phyloP scores from a whole-genome alignment of 2,329 filamentous ascomycete genomes.

The Pseudogymnoascus sp. region DNA sequence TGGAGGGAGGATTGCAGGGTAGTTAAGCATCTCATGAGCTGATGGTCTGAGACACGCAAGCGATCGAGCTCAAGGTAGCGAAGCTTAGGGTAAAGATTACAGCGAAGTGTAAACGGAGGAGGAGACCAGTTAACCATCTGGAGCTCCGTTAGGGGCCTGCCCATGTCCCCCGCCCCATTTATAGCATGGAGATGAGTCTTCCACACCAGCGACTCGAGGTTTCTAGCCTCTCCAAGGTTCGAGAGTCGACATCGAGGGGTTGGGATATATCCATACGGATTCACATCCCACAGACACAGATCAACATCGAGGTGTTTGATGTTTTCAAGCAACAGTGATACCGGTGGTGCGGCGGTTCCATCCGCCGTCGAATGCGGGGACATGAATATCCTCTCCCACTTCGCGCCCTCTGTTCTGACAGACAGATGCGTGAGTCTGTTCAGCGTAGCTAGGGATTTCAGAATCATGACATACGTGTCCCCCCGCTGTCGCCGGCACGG shows the following conservation, averaged over 20 bases:
- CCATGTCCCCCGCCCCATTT: not conserved
- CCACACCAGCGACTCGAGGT: not conserved
- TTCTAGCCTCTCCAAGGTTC: not conserved
- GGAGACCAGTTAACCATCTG: not conserved
- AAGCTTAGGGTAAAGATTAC: not conserved
- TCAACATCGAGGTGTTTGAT: not conserved
- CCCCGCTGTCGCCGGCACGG: not conserved
- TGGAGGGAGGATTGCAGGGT: not conserved
- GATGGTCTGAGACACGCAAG: not conserved
- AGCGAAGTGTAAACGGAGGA: not conserved
- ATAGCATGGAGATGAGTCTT: not conserved
- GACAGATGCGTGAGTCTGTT: not conserved
- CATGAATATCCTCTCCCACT: not conserved
- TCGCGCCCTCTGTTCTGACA: not conserved
- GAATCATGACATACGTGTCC: not conserved
- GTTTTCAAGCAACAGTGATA: not conserved
- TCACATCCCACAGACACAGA: not conserved
- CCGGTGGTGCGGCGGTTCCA: not conserved
- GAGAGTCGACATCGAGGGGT: not conserved
- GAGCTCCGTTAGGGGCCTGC: not conserved
- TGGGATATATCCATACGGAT: not conserved
- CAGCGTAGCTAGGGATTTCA: not conserved
- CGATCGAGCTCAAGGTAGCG: not conserved
- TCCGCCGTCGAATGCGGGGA: not conserved
- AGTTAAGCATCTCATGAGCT: not conserved